Conservation (phyloP, 768 basidiomycete genomes). For the Suillus weaverae region DNA sequence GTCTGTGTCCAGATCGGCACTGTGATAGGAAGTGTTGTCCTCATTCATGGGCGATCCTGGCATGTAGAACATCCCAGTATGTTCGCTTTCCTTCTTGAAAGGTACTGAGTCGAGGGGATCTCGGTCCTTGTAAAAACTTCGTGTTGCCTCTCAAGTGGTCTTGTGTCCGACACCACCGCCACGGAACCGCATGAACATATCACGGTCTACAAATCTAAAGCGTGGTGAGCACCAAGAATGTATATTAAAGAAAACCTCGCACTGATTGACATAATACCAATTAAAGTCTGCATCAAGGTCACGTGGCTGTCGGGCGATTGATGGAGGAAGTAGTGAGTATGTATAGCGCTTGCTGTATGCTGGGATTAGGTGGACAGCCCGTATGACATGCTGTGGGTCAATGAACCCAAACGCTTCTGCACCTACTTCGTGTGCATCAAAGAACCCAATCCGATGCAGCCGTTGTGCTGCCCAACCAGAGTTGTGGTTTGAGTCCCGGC, state of each 20-base stretch:
- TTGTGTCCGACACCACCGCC: constrained; percentile 34
- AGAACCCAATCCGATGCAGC: constrained; percentile 42
- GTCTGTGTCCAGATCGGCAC: not conserved
- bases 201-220: constrained; percentile 38
- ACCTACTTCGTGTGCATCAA: constrained; percentile 23
- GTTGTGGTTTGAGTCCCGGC: constrained; percentile 22
- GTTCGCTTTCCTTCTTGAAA: not conserved
- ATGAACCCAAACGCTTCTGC: constrained; percentile 48
- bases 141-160: constrained; percentile 4
- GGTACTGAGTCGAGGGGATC: constrained; percentile 3
- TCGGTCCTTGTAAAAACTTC: not conserved
- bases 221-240: not conserved
- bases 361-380: constrained; percentile 43
- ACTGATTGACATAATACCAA: constrained; percentile 38
- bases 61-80: not conserved
- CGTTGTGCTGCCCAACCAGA: constrained; percentile 28
- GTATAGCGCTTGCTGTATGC: constrained; percentile 32
- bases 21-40: not conserved
- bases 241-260: constrained; percentile 7
- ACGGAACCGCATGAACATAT: constrained; percentile 30
- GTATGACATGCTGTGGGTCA: constrained; percentile 41
- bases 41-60: not conserved
- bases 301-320: constrained; percentile 4
- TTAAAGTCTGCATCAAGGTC: constrained; percentile 31
- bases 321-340: constrained; percentile 8